Evolutionary conservation across 345 rosid species (phyloP).

Genomic region (Lagerstroemia speciosa): DNA sequence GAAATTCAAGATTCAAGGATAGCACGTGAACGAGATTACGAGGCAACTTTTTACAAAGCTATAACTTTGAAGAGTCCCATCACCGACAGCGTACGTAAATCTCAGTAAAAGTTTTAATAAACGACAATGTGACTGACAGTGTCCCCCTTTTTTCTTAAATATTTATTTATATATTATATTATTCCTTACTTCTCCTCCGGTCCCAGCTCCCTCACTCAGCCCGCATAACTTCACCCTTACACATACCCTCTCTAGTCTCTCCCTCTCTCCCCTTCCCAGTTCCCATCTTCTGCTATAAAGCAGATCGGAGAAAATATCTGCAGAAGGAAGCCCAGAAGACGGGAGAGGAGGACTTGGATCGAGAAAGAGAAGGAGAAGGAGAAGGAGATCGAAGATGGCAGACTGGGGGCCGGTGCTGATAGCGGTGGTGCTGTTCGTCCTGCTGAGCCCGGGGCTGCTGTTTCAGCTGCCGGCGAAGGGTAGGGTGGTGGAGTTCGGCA

Average conservation of each 20-base stretch:
- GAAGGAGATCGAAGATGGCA: no score
- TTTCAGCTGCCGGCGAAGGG: constrained; percentile 74
- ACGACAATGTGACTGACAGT: no score
- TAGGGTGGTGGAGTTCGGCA: constrained; percentile 59
- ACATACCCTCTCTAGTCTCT: not conserved
- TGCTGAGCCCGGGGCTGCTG: constrained; percentile 74
- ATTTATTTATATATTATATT: no score
- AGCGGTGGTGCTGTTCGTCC: constrained; percentile 72
- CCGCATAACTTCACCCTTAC: not conserved
- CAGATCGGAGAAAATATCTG: not conserved
- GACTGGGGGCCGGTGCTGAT: constrained; percentile 94
- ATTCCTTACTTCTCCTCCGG: not conserved
- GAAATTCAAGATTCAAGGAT: no score
- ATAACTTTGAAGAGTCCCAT: no score
- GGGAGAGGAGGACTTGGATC: not conserved
- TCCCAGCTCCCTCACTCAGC: not conserved
- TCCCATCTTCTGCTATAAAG: not conserved
- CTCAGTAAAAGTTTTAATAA: no score
- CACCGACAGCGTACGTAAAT: no score
- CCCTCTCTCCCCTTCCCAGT: no score
- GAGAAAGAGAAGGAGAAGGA: constrained; percentile 8
- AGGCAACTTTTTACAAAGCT: no score
- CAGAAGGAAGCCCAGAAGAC: constrained; percentile 7
- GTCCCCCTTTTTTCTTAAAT: no score
- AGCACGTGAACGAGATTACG: no score